These are phyloP conservation scores for Amanita fuliginea DNA, from an alignment of 768 basidiomycete species.

Conservation along the genomic window DNA sequence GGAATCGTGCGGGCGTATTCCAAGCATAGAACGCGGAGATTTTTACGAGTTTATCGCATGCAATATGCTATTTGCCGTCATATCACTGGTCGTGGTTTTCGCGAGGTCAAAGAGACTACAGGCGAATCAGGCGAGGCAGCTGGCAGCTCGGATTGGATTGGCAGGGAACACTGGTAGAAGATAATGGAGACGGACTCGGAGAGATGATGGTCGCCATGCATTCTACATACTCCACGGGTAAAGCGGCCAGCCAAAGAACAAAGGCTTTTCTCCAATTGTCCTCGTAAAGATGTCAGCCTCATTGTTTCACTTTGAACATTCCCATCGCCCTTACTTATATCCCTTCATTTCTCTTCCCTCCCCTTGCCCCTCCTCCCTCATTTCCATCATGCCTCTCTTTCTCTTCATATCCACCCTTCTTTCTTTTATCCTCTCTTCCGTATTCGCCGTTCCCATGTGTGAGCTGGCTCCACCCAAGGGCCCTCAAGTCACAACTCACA, in stretches of 20 bases:
- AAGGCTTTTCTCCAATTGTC: neutral
- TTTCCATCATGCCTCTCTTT: slow-evolving; percentile 3
- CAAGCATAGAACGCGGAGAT: slow-evolving; percentile 67
- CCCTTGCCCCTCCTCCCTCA: slow-evolving; percentile 2
- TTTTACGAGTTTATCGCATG: slow-evolving; percentile 89
- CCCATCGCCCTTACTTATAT: neutral
- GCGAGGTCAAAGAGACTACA: slow-evolving; percentile 60
- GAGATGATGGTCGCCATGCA: no score
- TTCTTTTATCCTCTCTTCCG: slow-evolving; percentile 16
- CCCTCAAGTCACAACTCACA: neutral
- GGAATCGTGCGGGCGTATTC: slow-evolving; percentile 88
- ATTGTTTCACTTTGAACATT: neutral
- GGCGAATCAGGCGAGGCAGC: slow-evolving; percentile 63
- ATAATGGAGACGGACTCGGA: no score
- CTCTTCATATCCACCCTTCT: slow-evolving; percentile 15
- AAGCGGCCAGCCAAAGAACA: no score
- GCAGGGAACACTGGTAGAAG: slow-evolving; percentile 28
- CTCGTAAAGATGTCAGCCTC: neutral
- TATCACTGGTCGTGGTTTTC: slow-evolving; percentile 57
- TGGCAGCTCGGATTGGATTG: slow-evolving; percentile 82
- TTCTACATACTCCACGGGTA: neutral
- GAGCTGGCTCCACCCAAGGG: slow-evolving; percentile 19
- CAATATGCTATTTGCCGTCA: slow-evolving; percentile 60
- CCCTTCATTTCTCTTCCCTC: slow-evolving; percentile 1
- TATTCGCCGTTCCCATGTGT: slow-evolving; percentile 20